Evolutionary conservation across 2,329 filamentous ascomycete genomes (phyloP).

Genomic region (Fusarium redolens): DNA sequence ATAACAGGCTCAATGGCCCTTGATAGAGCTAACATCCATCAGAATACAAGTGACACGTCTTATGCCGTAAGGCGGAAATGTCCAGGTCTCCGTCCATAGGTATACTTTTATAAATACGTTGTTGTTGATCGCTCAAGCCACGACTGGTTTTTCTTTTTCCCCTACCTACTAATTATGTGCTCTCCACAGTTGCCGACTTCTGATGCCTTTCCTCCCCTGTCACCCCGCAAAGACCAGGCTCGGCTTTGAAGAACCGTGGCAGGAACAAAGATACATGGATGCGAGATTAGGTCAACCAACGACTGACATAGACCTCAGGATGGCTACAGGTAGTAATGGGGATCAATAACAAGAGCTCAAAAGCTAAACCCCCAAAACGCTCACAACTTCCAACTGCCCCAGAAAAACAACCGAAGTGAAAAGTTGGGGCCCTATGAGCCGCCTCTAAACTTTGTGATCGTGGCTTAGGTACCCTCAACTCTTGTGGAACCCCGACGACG

Average conservation of each 20-base stretch:
- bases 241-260: not conserved
- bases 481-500: conserved; percentile 25
- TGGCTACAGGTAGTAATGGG: not conserved
- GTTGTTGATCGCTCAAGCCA: not conserved
- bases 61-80: not conserved
- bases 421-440: conserved; percentile 20
- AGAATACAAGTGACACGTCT: not conserved
- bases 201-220: not conserved
- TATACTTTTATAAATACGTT: not conserved
- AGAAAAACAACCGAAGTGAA: not conserved
- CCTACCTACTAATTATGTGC: not conserved
- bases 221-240: conserved; percentile 23
- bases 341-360: not conserved
- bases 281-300: not conserved
- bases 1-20: not conserved
- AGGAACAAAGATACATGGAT: conserved; percentile 1
- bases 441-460: conserved; percentile 17
- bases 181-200: conserved; percentile 6
- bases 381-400: not conserved
- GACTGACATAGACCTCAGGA: not conserved
- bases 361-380: not conserved
- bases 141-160: not conserved
- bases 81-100: not conserved
- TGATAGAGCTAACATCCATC: not conserved
- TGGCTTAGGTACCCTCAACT: not conserved